Base-by-base conservation (phyloP, 495 filamentous ascomycete species). In the Aspergillus sparsus region DNA sequence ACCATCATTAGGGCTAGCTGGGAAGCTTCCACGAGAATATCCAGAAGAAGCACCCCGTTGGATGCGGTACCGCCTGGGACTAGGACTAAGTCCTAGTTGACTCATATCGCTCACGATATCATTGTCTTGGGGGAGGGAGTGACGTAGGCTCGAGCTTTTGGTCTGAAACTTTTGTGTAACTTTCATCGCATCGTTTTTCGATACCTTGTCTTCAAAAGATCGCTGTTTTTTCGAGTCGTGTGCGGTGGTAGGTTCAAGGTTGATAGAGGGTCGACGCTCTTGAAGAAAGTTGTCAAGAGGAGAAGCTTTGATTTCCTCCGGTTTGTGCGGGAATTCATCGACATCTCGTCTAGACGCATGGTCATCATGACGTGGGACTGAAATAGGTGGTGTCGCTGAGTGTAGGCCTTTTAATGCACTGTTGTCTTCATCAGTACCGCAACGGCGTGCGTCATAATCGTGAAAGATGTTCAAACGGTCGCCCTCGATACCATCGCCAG, bases 391-490 rank as follows among this genome's bases (percentile, higher is more conserved):
- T 42, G 77, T 80, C 58, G 65, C 72, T 62, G 76, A 79, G 67
- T 79, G 76, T 49, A 79, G 67, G 62, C 75, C 73, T 66, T 62
- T 76, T 65, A 77, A 67, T 52, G 71, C 70, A 76, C 74, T 80
- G 69, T 64, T 67, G 65, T 77, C 75, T 66, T 77, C 69, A 74
- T 80, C 71, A 76, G 74, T 72, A 76, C 73, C 76, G 74, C 68
- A 71, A 70, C 70, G 62, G 54, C 50, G 71, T 74, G 72, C 71
- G 70, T 60, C 63, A 67, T 72, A 71, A 66, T 75, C 70, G 69
- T 72, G 69, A 74, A 66, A 69, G 63, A 66, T 66, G 63, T 74
- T 77, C 69, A 68, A 75, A 68, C 66, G 71, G 65, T 78, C 76
- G 76, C 71, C 74, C 66, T 75, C 71, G 74, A 73, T 75, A 73